Conservation (phyloP, 345 rosid genomes). For the Boechera divaricarpa region DNA sequence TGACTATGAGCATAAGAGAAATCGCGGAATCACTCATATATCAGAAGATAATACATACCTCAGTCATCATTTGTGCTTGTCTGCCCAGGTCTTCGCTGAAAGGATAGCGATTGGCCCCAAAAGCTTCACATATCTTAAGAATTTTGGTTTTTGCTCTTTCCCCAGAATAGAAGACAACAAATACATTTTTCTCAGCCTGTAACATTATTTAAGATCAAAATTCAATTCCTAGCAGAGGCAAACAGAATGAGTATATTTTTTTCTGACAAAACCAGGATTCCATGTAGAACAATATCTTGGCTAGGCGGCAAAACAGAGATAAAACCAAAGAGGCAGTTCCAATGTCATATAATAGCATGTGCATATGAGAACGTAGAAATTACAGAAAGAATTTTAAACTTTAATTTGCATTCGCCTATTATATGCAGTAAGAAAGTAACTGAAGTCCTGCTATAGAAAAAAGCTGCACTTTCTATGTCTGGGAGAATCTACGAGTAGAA, state of each 20-base stretch:
- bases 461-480: background rate
- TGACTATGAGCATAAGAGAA: slow-evolving; percentile 11
- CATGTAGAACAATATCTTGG: slow-evolving; percentile 12
- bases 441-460: slow-evolving; percentile 4
- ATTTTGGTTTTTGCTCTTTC: slow-evolving; percentile 90
- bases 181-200: slow-evolving; percentile 94
- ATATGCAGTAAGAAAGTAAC: slow-evolving; percentile 14
- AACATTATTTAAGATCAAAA: slow-evolving; percentile 39
- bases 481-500: slow-evolving; percentile 23
- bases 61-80: slow-evolving; percentile 68
- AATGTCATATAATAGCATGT: slow-evolving; percentile 16
- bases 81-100: slow-evolving; percentile 79
- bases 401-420: background rate
- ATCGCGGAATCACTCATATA: background rate
- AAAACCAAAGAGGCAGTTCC: background rate
- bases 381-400: background rate
- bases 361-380: background rate
- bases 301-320: slow-evolving; percentile 1
- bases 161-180: slow-evolving; percentile 84
- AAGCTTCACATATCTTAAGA: slow-evolving; percentile 93
- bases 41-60: slow-evolving; percentile 53
- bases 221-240: slow-evolving; percentile 27
- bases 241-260: slow-evolving; percentile 18
- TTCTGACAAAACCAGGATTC: background rate
- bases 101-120: slow-evolving; percentile 96